Evolutionary conservation across 73 alveolate species (phyloP).

Genomic region (Stentor roeselii): DNA sequence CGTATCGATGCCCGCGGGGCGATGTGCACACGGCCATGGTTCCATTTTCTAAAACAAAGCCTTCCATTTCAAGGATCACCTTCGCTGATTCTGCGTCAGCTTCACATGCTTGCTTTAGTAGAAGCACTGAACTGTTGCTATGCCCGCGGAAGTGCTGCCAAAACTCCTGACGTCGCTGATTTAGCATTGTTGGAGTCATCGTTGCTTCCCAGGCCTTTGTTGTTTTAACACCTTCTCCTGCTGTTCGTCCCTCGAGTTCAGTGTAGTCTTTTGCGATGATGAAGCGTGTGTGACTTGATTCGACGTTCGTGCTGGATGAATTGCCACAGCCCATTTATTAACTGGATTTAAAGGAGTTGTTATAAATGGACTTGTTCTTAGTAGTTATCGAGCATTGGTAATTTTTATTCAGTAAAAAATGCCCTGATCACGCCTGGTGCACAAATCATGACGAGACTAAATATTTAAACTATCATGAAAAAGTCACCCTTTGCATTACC

Average conservation of each 20-base stretch:
- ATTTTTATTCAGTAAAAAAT: slow-evolving; percentile 23
- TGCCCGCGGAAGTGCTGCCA: background rate
- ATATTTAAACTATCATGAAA: slow-evolving; percentile 5
- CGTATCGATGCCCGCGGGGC: background rate
- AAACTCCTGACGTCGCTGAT: background rate
- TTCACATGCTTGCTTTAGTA: background rate
- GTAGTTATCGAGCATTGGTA: slow-evolving; percentile 39
- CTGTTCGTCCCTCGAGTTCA: background rate
- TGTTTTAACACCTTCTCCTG: background rate
- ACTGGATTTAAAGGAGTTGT: no score
- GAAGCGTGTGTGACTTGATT: no score
- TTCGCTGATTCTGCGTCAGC: slow-evolving; percentile 10
- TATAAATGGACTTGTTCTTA: background rate
- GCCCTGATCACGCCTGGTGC: slow-evolving; percentile 48
- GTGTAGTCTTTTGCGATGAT: background rate
- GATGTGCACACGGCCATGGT: background rate
- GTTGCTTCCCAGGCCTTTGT: background rate
- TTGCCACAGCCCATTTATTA: no score
- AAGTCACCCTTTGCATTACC: slow-evolving; percentile 12
- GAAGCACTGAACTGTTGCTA: background rate
- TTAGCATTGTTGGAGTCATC: background rate
- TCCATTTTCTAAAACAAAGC: background rate
- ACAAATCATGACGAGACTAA: slow-evolving; percentile 38
- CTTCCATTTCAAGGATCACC: background rate
- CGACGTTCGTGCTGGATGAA: no score